Conservation (phyloP, 441 rosid genomes). For the Daphne laureola region DNA sequence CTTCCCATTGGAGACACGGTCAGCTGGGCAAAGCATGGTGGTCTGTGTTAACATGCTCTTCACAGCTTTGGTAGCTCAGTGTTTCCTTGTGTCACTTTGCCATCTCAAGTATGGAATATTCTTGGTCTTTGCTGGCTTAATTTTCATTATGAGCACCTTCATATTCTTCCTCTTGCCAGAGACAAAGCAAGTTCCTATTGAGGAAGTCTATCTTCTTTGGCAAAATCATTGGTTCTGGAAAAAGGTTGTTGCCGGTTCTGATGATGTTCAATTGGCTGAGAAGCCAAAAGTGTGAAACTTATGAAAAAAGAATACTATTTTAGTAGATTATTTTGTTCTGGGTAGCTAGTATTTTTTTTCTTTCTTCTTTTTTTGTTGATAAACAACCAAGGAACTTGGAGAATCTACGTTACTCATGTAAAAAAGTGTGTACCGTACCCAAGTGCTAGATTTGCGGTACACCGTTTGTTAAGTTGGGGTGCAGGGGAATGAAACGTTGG, state of each 20-base stretch:
- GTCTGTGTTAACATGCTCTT: slow-evolving; percentile 76
- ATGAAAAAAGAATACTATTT: background rate
- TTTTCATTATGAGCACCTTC: slow-evolving; percentile 58
- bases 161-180: slow-evolving; percentile 75
- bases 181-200: slow-evolving; percentile 82
- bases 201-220: slow-evolving; percentile 72
- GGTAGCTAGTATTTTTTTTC: too few relatives aligned
- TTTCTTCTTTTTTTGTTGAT: too few relatives aligned
- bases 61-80: slow-evolving; percentile 87
- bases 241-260: slow-evolving; percentile 27
- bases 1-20: slow-evolving; percentile 76
- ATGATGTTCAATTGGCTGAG: background rate
- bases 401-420: too few relatives aligned
- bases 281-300: background rate
- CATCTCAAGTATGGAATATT: slow-evolving; percentile 72
- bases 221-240: slow-evolving; percentile 79
- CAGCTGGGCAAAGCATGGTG: slow-evolving; percentile 81
- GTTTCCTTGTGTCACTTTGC: slow-evolving; percentile 65
- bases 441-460: too few relatives aligned
- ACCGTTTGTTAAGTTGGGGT: too few relatives aligned
- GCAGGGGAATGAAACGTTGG: too few relatives aligned
- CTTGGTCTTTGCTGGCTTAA: slow-evolving; percentile 57
- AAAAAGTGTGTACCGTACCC: too few relatives aligned
- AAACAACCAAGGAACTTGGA: too few relatives aligned
- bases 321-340: too few relatives aligned